phyloP scores from a whole-genome alignment of 2,329 filamentous ascomycete species.

The Fusarium nematophilum region DNA sequence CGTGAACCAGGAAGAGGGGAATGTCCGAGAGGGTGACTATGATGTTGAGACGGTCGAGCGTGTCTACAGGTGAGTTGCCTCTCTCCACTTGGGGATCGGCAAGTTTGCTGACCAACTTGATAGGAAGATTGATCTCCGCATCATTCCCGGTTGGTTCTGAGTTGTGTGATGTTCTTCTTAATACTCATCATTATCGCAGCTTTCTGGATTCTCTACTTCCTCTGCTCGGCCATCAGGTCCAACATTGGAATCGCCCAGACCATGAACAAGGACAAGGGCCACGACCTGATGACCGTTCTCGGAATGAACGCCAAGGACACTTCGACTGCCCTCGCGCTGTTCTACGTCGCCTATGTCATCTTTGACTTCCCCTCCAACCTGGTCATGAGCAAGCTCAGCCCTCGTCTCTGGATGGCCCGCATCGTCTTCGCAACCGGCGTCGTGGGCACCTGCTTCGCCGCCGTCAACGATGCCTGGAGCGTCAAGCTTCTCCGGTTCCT shows the following conservation, averaged over 20 bases:
- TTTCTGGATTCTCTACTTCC: conserved; percentile 91
- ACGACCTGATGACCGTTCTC: conserved; percentile 81
- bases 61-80: conserved; percentile 56
- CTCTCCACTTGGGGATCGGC: not conserved
- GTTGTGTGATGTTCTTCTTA: not conserved
- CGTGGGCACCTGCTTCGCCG: conserved; percentile 85
- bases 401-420: conserved; percentile 90
- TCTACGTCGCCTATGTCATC: conserved; percentile 92
- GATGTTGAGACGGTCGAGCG: conserved; percentile 63
- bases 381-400: conserved; percentile 86
- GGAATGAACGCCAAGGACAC: conserved; percentile 78
- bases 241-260: conserved; percentile 95
- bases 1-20: conserved; percentile 46
- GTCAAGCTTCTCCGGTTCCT: conserved; percentile 89
- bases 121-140: conserved; percentile 66
- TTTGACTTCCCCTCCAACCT: conserved; percentile 92
- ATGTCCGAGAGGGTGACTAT: conserved; percentile 55
- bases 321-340: conserved; percentile 85
- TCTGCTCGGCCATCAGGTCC: conserved; percentile 90
- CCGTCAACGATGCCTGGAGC: conserved; percentile 85
- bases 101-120: conserved; percentile 3
- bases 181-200: conserved; percentile 58
- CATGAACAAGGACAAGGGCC: conserved; percentile 79
- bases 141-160: conserved; percentile 63
- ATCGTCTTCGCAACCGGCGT: conserved; percentile 90